These are phyloP conservation scores for Russula lepida DNA, from an alignment of 768 basidiomycete genomes.

Conservation along the genomic window DNA sequence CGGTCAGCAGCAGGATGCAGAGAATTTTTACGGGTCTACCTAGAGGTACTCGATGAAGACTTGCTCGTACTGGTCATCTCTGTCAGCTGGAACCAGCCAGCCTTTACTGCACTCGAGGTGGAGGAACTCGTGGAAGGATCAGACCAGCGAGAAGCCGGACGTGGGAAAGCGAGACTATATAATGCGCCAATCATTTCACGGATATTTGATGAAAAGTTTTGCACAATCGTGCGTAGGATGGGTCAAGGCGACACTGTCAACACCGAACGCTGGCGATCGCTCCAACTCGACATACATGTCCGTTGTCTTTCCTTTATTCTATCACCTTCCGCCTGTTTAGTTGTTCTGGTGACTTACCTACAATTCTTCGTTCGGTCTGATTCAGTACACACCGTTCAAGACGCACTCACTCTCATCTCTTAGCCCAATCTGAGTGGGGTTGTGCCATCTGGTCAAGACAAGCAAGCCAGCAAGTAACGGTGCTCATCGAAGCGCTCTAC, in stretches of 20 bases:
- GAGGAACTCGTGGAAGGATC: conserved; percentile 40
- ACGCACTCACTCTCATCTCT: conserved; percentile 72
- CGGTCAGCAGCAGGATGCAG: conserved; percentile 95
- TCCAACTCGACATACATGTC: conserved; percentile 87
- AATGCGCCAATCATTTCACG: conserved; percentile 50
- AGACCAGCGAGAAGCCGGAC: conserved; percentile 75
- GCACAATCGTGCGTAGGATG: conserved; percentile 72
- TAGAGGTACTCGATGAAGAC: conserved; percentile 93
- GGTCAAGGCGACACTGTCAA: conserved; percentile 79
- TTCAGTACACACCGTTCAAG: conserved; percentile 66
- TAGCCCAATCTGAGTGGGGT: conserved; percentile 78
- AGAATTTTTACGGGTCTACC: conserved; percentile 98
- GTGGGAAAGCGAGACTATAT: conserved; percentile 86
- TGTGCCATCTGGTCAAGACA: conserved; percentile 40
- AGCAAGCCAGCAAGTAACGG: conserved; percentile 52
- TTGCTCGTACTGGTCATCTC: conserved; percentile 54
- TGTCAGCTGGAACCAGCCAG: conserved; percentile 33
- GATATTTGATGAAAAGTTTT: conserved; percentile 90
- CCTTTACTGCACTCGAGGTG: conserved; percentile 26
- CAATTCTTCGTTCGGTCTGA: conserved; percentile 41
- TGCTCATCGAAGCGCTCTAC: conserved; percentile 78
- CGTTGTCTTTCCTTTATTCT: background rate
- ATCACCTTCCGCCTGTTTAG: too few species aligned
- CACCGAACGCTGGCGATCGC: conserved; percentile 84
- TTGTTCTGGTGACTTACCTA: background rate